Conservation (phyloP, 2,329 filamentous ascomycete genomes). For the Diaporthe longicolla region DNA sequence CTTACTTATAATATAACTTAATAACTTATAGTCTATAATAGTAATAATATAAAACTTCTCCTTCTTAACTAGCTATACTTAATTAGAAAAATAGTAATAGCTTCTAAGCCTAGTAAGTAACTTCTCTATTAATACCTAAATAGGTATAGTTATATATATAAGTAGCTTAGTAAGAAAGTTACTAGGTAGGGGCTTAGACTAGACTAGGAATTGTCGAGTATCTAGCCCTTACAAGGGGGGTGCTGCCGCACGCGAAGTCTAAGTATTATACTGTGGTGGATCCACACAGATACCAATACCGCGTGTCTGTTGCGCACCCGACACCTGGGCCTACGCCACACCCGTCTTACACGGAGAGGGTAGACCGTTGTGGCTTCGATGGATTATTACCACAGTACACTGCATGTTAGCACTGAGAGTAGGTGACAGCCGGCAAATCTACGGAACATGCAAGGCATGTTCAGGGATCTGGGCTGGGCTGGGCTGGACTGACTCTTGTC, state of each 20-base stretch:
- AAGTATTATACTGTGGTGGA: neutral
- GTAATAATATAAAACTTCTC: too few relatives aligned
- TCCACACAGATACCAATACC: neutral
- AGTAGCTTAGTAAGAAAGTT: too few relatives aligned
- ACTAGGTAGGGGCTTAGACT: too few relatives aligned
- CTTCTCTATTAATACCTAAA: too few relatives aligned
- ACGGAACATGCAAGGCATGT: neutral
- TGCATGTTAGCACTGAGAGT: neutral
- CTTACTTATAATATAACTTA: too few relatives aligned
- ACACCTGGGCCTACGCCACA: neutral
- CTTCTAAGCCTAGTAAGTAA: too few relatives aligned
- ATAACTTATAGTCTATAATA: too few relatives aligned
- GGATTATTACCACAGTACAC: neutral
- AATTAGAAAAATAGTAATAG: too few relatives aligned
- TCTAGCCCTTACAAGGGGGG: conserved; percentile 2
- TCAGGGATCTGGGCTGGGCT: neutral
- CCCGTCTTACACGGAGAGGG: neutral
- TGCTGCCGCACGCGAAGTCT: neutral
- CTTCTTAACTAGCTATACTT: too few relatives aligned
- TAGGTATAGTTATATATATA: too few relatives aligned
- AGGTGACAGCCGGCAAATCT: neutral
- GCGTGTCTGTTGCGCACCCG: neutral
- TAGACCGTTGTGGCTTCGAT: neutral
- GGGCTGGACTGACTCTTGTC: neutral
- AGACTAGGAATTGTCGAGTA: too few relatives aligned